Evolutionary conservation across 75 land plant species (phyloP), one percentile per base, ranked within the genome.

Genomic region (Picea glauca): DNA sequence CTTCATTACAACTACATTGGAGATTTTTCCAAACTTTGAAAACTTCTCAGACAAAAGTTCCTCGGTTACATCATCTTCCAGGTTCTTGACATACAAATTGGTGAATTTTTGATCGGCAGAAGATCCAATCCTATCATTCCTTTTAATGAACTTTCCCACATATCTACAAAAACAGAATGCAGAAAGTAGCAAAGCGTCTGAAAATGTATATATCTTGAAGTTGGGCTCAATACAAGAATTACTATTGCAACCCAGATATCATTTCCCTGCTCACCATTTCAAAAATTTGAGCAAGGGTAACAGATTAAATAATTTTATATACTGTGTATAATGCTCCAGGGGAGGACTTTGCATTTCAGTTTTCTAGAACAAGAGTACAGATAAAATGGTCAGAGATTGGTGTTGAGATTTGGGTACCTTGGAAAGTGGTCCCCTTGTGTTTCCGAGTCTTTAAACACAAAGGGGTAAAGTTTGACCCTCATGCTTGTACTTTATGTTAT

Each of bases 21-120:
- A 23, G 13, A 92, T 85, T 32, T 84, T 84, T 15, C 94, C 94
- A 88, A 85, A 90, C n/a, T 78, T 54, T 54, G 85, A 84, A 78
- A 92, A 92, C 74, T 84, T 86, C 65, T 85, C 81, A 14, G 21
- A 13, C 66, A 92, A 78, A 31, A 75, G 56, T 60, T 88, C 92
- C 74, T 90, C 94, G 2, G 90, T 81, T 32, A 92, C 46, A 35
- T 90, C 87, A 13, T 54, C 33, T 68, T 90, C 94, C 33, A 92
- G 43, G 72, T 92, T 92, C 80, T 92, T 92, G 75, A 90, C 77
- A 74, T 85, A 92, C 76, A 92, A 58, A 70, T 92, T 90, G 7
- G 92, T 92, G 74, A 84, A 92, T 58, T 79, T 88, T 21, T 75
- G 80, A 64, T 90, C 92, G 23, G 83, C 82, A n/a, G 46, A 80